These are phyloP conservation scores for Colletotrichum salicis DNA, from an alignment of 2,329 filamentous ascomycete genomes.

Conservation along the genomic window DNA sequence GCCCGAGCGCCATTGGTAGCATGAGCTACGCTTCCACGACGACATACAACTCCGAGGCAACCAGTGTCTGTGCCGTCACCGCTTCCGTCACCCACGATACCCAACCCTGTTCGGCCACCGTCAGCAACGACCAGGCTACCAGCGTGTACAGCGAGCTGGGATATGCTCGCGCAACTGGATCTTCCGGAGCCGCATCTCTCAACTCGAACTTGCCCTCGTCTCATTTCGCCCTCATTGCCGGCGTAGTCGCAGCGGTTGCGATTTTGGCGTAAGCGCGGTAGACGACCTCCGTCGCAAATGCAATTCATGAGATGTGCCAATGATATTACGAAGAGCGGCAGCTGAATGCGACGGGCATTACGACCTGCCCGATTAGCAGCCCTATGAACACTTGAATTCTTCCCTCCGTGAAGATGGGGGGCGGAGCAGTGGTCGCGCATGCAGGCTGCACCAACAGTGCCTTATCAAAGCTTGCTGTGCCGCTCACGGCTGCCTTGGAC, in stretches of 20 bases:
- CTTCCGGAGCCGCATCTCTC: constrained; percentile 11
- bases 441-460: neutral
- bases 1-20: constrained; percentile 27
- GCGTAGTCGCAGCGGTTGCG: constrained; percentile 11
- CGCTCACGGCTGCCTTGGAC: neutral
- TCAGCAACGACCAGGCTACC: constrained; percentile 29
- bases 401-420: neutral
- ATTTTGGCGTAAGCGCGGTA: constrained; percentile 15
- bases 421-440: neutral
- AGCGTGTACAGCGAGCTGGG: constrained; percentile 31
- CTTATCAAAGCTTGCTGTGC: constrained; percentile 17
- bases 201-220: constrained; percentile 7
- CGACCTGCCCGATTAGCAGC: constrained; percentile 26
- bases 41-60: constrained; percentile 31
- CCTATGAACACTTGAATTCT: neutral
- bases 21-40: constrained; percentile 33
- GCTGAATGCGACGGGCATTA: constrained; percentile 4
- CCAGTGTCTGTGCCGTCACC: constrained; percentile 34
- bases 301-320: neutral
- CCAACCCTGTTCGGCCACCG: constrained; percentile 31
- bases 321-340: neutral
- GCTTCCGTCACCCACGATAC: constrained; percentile 31
- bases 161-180: constrained; percentile 28
- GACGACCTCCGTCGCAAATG: neutral
- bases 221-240: constrained; percentile 8